Evolutionary conservation across 306 rosid genomes (phyloP).

Genomic region (Fragaria iinumae): DNA sequence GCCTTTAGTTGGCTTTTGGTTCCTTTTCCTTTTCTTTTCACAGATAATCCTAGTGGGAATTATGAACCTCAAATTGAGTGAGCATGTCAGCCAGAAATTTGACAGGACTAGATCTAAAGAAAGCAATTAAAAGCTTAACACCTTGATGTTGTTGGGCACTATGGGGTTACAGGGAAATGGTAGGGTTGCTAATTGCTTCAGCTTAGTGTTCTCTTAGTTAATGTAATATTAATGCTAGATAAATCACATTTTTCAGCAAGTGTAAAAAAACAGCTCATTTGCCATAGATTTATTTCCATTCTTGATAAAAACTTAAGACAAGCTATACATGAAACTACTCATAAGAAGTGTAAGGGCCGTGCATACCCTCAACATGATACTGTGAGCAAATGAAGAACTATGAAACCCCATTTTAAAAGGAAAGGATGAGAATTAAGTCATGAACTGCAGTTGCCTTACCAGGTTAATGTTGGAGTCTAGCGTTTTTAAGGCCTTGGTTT

Average conservation of each 20-base stretch:
- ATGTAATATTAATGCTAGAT: neutral
- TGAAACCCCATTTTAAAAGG: no score
- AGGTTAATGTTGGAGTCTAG: neutral
- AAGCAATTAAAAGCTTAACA: slow-evolving; percentile 15
- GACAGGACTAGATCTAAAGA: slow-evolving; percentile 27
- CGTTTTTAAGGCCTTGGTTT: no score
- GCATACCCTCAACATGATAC: neutral
- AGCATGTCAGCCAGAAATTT: slow-evolving; percentile 34
- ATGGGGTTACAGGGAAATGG: neutral
- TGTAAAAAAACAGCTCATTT: no score
- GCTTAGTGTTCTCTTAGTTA: neutral
- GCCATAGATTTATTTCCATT: neutral
- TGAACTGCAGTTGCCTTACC: neutral
- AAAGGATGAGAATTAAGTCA: neutral
- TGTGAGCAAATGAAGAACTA: neutral
- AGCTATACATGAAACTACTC: no score
- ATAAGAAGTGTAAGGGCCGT: no score
- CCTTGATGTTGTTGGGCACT: slow-evolving; percentile 35
- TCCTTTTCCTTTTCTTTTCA: slow-evolving; percentile 18
- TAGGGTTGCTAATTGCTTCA: neutral
- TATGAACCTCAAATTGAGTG: slow-evolving; percentile 32
- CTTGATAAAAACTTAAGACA: neutral
- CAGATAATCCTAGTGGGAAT: slow-evolving; percentile 30
- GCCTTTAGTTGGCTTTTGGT: slow-evolving; percentile 38
- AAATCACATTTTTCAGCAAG: neutral